Evolutionary conservation across 2,329 filamentous ascomycete genomes (phyloP), one percentile per base, ranked within the genome.

Genomic region (Xylaria multiplex): DNA sequence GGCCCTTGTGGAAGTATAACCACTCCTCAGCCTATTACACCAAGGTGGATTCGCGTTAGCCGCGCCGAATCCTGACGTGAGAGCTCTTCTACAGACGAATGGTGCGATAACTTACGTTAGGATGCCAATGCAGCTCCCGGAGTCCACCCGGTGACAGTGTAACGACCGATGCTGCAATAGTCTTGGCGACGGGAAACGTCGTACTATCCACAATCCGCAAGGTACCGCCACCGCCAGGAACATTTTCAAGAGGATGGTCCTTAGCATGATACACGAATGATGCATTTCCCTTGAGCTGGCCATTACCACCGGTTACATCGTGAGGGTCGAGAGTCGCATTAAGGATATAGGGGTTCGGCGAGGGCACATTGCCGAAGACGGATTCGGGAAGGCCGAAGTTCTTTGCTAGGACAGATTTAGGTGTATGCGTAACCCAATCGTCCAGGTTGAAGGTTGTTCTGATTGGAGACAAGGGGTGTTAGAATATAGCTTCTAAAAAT

Each of bases 361-460:
- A 72, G 0, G 88, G 88, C 24, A 91, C 79, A 6, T 81, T 82
- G 68, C 85, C 81, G 68, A 91, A 91, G 52, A 89, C 82, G 0
- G 84, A 84, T 24, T 83, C 81, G 55, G 86, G 81, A 22, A 91
- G 82, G 24, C 88, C 87, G 69, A 91, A 91, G 79, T 91, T 91
- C 79, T 90, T 91, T 42, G 89, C 88, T 0, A 91, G 80, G 50
- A 92, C 81, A 1, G 81, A 79, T 57, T 84, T 86, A 0, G 90
- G 89, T 0, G 89, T 91, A 73, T 91, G 89, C 0, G 84, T 79
- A 42, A 92, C 82, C 89, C 89, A 91, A 78, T 92, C 89, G 68
- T 89, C 88, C 27, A 91, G 82, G 79, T 88, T 90, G 81, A 91
- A 92, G 0, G 90, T 91, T 0, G 87, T 90, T n/a, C 86, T 86